Percentiles rank a stretch among this genome's conserved stretches.
Evolutionary conservation across 257 asterid species (phyloP).

Genomic region (Handroanthus guayacan): DNA sequence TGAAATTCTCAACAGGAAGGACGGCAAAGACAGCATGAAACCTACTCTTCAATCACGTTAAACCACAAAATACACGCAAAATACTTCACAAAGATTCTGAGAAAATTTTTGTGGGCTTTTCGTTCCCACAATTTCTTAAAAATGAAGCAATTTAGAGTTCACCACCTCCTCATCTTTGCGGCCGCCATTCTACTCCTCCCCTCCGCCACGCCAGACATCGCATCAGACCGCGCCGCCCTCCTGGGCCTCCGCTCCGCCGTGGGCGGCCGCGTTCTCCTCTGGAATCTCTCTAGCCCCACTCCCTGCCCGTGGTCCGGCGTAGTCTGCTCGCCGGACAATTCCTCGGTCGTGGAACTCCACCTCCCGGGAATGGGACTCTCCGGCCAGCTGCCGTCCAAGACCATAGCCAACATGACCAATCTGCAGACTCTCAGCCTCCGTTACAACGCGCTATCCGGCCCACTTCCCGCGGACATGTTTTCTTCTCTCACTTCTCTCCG

Average conservation of each 20-base stretch:
- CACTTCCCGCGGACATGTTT: conserved; percentile 67
- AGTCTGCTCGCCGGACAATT: conserved; percentile 57
- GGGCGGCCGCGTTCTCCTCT: conserved; percentile 77
- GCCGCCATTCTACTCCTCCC: conserved; percentile 40
- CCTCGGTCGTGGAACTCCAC: conserved; percentile 71
- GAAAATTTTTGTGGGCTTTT: not conserved
- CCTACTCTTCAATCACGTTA: conserved; percentile 30
- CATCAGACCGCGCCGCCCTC: conserved; percentile 83
- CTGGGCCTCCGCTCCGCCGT: conserved; percentile 73
- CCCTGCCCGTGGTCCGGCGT: conserved; percentile 87
- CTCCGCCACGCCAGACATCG: conserved; percentile 56
- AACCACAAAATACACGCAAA: not conserved
- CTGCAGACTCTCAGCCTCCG: conserved; percentile 85
- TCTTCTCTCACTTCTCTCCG: conserved; percentile 60
- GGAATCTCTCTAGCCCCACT: conserved; percentile 71
- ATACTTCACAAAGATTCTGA: not conserved
- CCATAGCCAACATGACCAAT: conserved; percentile 64
- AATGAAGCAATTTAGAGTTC: conserved; percentile 38
- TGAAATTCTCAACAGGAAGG: conserved; percentile 1
- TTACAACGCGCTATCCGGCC: conserved; percentile 74
- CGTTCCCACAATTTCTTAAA: conserved; percentile 21
- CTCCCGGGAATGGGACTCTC: conserved; percentile 89
- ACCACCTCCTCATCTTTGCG: conserved; percentile 36
- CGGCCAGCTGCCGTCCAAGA: conserved; percentile 65
- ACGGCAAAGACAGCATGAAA: conserved; percentile 27